Base-by-base conservation (phyloP, 208 protist genomes). In the Vickermania ingenoplastis region DNA sequence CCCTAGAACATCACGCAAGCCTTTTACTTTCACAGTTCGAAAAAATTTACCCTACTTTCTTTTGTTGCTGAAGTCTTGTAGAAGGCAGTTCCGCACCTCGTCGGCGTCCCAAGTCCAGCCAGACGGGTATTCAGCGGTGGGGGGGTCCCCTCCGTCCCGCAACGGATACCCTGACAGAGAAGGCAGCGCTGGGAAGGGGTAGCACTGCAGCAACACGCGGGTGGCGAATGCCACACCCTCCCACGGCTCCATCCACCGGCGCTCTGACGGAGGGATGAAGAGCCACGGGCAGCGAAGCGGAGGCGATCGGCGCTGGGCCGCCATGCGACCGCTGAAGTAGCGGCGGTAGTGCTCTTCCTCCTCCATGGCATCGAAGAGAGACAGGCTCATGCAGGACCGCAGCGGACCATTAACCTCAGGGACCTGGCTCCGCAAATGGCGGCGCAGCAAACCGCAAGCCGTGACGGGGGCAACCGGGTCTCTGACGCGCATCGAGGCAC, bases 381-480 rank as follows among this genome's bases (percentile, higher is more conserved):
- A 45, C n/a, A n/a, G n/a, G 31, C 41, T 49, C 36, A 17, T 45
- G 7, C 36, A 17, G 36, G 11, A n/a, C 36, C 7, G 7, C 11
- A 45, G 36, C 17, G 7, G 11, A n/a, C 17, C 36, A 17, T 45
- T 17, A 45, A 7, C 11, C 36, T n/a, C 36, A 17, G 17, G n/a
- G 3, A 23, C 2, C 30, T 7, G 17, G 0, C 17, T 29, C 13
- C 60, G 24, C 25, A 71, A 27, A 5, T 55, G 61, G 17, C 28
- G 30, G 0, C 17, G 50, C 13, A 69, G 24, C 25, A 71, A 27
- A 5, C 59, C 59, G 17, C 28, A 48, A 59, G 57, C 65, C 53
- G 26, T n/a, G 26, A 29, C 36, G 1, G 36, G 41, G 17, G 41
- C 5, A 7, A 45, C 36, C 36, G 36, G 36, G 36, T 45, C 17